These are phyloP conservation scores for Chlorencoelia australis DNA, from an alignment of 2,329 filamentous ascomycete species.

Conservation along the genomic window DNA sequence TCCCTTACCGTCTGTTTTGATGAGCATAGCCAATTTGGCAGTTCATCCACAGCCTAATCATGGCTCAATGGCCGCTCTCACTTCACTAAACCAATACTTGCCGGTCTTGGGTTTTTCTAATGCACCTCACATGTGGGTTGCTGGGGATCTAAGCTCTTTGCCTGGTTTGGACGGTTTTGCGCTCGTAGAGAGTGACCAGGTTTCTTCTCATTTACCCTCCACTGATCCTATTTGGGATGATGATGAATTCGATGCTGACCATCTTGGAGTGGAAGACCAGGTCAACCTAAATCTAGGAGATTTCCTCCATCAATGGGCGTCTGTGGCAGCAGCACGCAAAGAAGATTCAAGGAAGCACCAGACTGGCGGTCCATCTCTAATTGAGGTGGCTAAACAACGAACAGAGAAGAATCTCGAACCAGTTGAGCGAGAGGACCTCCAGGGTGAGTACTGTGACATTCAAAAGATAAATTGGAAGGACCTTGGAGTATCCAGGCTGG, in stretches of 20 bases:
- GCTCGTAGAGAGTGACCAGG: constrained; percentile 2
- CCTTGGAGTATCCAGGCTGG: constrained; percentile 39
- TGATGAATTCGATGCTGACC: constrained; percentile 21
- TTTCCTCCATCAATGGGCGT: constrained; percentile 41
- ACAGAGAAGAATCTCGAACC: constrained; percentile 13
- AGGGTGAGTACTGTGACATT: constrained; percentile 46
- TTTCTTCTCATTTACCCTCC: constrained; percentile 7
- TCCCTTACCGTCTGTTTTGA: constrained; percentile 16
- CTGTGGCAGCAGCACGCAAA: constrained; percentile 3
- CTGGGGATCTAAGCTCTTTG: constrained; percentile 5
- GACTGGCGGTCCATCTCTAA: constrained; percentile 12
- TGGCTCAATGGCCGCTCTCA: constrained; percentile 9
- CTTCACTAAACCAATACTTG: not conserved
- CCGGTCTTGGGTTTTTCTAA: constrained; percentile 1
- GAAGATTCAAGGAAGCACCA: constrained; percentile 6
- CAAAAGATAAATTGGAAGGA: constrained; percentile 50
- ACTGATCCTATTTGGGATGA: constrained; percentile 6
- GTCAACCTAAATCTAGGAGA: constrained; percentile 40
- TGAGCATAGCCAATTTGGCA: too few species aligned
- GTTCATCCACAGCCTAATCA: constrained; percentile 1
- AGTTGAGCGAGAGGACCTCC: constrained; percentile 36
- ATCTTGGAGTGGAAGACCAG: constrained; percentile 24
- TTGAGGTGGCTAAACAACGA: constrained; percentile 13
- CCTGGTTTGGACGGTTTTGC: constrained; percentile 5
- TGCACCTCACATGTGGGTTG: too few species aligned